Base-by-base conservation (phyloP, 1,139 yeast genomes). In the Taphrina populina region DNA sequence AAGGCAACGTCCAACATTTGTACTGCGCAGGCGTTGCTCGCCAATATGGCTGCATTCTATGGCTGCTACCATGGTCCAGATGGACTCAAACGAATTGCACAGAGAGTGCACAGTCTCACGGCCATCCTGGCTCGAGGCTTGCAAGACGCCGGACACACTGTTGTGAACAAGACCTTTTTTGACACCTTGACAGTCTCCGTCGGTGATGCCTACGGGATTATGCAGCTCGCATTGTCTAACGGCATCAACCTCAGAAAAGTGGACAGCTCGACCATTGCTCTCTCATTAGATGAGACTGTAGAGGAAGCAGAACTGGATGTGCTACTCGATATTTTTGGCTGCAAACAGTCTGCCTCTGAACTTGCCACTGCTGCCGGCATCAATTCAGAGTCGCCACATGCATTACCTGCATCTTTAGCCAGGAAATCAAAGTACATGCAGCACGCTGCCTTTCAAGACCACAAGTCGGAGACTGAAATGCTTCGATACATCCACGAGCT, bases 1-100 rank as follows among this genome's bases (percentile, higher is more conserved):
- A 90, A 87, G 73, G 98, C 98, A 15, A 92, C 98, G 27, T 88
- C 96, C 40, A 92, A 92, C 69, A 92, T 92, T 60, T 92, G 98
- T 75, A 92, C 98, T 34, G 96, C 97, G 7, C 97, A 92, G 74
- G 97, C 97, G 19, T 76, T 92, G 60, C 76, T 92, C 63, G 98
- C 98, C 34, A 92, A 92, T 71, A 88, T 92, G 76, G 81, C 96
- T 23, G 92, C 97, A 36, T 88, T 85, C 80, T 92, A 90, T 69
- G 96, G 94, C 7, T 95, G 92, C 36, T 92, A 88, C 73, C 98
- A 92, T 67, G 98, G 98, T 36, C 94, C 95, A 29, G 77, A 83
- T 64, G 96, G 96, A n/a, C 76, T 92, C 65, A 78, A 76, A 67
- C 75, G 80, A 60, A 92, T 92, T 63, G 95, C 97, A 15, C 70